Evolutionary conservation across 2,329 filamentous ascomycete species (phyloP), one percentile per base, ranked within the genome.

Genomic region (Colletotrichum orbiculare): DNA sequence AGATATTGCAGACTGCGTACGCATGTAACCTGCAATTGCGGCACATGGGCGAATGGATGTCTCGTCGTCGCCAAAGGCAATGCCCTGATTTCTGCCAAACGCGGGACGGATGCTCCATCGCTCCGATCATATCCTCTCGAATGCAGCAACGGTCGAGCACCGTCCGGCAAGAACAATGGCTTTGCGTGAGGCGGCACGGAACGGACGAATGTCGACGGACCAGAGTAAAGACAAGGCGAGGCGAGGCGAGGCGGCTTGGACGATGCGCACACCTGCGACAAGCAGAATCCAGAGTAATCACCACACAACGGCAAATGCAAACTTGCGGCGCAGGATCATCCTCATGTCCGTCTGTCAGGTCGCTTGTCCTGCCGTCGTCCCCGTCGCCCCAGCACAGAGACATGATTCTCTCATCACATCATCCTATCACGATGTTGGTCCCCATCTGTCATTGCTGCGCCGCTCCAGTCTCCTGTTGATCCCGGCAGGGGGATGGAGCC

Each of bases 391-490:
- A 43, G 41, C 46, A 38, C 58, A 35, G 49, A 52, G 58, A 56
- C 39, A 39, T 37, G 7, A 38, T 25, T 52, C 57, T 55, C 60
- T 54, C 55, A 35, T 54, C 58, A 48, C 42, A 35, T 54, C 58
- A 56, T 38, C 58, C 58, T 48, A 47, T 62, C 62, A 57, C 15
- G 52, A 17, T 35, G 25, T 41, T 35, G 25, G 25, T 25, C 25
- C 25, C 25, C 25, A 25, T 25, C 25, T 25, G 8, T 47, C 38
- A n/a, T 17, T 56, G 52, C 62, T 65, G 58, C 62, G 42, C 58
- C 47, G 41, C 52, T 47, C 37, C 52, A 65, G 56, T 62, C 58
- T 62, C 62, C 62, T 62, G 62, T 56, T 62, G 58, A 65, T 56
- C 62, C 37, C 33, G 62, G 52, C 52, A 56, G 52, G 62, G 62